phyloP scores from a whole-genome alignment of 2,329 filamentous ascomycete species.

The Amauroascus niger region DNA sequence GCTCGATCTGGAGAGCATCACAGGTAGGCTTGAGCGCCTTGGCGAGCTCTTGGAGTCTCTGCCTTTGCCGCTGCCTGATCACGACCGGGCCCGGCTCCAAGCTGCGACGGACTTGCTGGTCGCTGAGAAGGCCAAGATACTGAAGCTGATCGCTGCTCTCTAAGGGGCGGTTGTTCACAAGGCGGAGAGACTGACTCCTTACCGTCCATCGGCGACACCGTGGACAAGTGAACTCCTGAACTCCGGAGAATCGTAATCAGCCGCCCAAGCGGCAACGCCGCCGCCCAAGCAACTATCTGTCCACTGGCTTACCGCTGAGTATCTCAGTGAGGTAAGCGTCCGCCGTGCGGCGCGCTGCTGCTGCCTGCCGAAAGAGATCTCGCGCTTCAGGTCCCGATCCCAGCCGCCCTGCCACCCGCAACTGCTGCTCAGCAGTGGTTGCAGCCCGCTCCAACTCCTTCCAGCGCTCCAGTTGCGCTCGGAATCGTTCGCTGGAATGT shows the following conservation, averaged over 20 bases:
- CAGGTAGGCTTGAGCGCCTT: background rate
- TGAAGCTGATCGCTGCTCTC: background rate
- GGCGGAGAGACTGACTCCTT: background rate
- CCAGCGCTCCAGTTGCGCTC: background rate
- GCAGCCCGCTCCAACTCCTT: background rate
- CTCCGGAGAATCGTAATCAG: background rate
- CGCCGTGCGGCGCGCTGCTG: background rate
- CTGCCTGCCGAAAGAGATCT: background rate
- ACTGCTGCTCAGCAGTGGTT: background rate
- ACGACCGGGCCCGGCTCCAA: background rate
- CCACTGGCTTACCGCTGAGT: background rate
- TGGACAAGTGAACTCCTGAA: background rate
- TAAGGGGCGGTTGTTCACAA: background rate
- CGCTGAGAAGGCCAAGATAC: background rate
- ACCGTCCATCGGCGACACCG: background rate
- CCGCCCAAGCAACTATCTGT: background rate
- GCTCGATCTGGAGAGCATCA: background rate
- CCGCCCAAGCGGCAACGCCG: background rate
- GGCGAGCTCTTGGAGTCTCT: background rate
- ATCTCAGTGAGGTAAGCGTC: background rate
- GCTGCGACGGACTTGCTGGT: background rate
- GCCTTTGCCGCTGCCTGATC: background rate
- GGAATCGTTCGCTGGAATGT: background rate
- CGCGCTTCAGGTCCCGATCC: background rate
- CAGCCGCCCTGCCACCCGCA: background rate